Percentiles rank a stretch among this genome's conserved stretches.
Conservation (phyloP, 208 protist species). For the Leishmania arabica region DNA sequence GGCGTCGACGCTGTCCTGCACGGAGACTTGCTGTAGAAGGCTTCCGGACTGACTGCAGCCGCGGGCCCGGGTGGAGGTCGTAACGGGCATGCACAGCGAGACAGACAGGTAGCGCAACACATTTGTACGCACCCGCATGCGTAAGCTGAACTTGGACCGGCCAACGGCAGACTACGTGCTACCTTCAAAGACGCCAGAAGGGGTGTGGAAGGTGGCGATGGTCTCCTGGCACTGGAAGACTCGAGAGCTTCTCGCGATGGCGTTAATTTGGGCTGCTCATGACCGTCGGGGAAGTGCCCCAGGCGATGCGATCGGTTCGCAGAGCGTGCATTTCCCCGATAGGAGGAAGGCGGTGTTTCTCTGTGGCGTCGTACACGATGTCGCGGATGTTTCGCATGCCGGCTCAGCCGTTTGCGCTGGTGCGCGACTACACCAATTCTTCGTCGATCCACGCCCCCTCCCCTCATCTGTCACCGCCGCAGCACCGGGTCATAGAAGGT, state of each 20-base stretch:
- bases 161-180: neutral
- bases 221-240: slow-evolving; percentile 32
- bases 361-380: slow-evolving; percentile 30
- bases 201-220: slow-evolving; percentile 30
- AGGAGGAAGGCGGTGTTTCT: neutral
- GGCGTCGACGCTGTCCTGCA: slow-evolving; percentile 18
- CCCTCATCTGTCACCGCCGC: slow-evolving; percentile 17
- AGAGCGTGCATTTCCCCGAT: neutral
- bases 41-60: slow-evolving; percentile 20
- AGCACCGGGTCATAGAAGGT: slow-evolving; percentile 38
- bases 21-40: slow-evolving; percentile 7
- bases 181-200: slow-evolving; percentile 12
- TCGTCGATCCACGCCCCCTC: slow-evolving; percentile 5
- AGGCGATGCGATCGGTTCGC: slow-evolving; percentile 3
- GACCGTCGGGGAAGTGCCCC: neutral
- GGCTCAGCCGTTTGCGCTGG: slow-evolving; percentile 23
- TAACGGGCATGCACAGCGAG: slow-evolving; percentile 23
- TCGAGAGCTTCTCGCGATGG: slow-evolving; percentile 6
- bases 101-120: slow-evolving; percentile 13
- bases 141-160: slow-evolving; percentile 14
- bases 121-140: slow-evolving; percentile 12
- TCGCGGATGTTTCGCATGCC: slow-evolving; percentile 27
- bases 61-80: slow-evolving; percentile 13
- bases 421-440: slow-evolving; percentile 4
- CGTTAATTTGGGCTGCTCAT: neutral